A percentile compares a stretch with the other conserved stretches of the same genome.
Evolutionary conservation across 2,329 filamentous ascomycete species (phyloP).

Genomic region (Xylariaceae sp.): DNA sequence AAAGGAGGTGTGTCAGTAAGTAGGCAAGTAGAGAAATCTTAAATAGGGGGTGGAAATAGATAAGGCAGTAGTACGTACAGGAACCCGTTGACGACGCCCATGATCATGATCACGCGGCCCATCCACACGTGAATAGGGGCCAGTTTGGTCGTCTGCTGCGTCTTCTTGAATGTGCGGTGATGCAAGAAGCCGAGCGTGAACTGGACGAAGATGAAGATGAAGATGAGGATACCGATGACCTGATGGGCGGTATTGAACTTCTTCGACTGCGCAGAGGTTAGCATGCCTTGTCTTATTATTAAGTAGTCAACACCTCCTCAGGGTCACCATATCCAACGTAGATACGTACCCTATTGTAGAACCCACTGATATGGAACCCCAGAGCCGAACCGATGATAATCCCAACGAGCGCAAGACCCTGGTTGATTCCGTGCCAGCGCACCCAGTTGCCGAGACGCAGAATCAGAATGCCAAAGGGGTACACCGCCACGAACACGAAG

Average conservation of each 20-base stretch:
- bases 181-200: slow-evolving; percentile 59
- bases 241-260: slow-evolving; percentile 58
- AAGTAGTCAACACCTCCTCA: too few relatives aligned
- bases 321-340: not conserved
- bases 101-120: slow-evolving; percentile 54
- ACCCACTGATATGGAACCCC: slow-evolving; percentile 55
- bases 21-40: not conserved
- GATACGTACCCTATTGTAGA: slow-evolving; percentile 58
- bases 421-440: slow-evolving; percentile 58
- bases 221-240: slow-evolving; percentile 59
- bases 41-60: not conserved
- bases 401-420: slow-evolving; percentile 51
- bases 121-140: slow-evolving; percentile 60
- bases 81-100: slow-evolving; percentile 60
- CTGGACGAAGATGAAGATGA: slow-evolving; percentile 55
- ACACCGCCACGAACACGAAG: slow-evolving; percentile 55
- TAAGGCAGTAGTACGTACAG: slow-evolving; percentile 45
- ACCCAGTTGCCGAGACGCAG: slow-evolving; percentile 55
- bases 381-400: slow-evolving; percentile 53
- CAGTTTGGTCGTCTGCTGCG: slow-evolving; percentile 51
- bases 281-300: slow-evolving; percentile 1
- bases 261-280: slow-evolving; percentile 46
- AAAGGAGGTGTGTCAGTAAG: not conserved
- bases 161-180: slow-evolving; percentile 56
- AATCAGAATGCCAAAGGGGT: slow-evolving; percentile 59